A percentile compares a stretch with the other conserved stretches of the same genome.
Conservation (phyloP, 495 filamentous ascomycete genomes). For the Penicillium dipodomyicola region DNA sequence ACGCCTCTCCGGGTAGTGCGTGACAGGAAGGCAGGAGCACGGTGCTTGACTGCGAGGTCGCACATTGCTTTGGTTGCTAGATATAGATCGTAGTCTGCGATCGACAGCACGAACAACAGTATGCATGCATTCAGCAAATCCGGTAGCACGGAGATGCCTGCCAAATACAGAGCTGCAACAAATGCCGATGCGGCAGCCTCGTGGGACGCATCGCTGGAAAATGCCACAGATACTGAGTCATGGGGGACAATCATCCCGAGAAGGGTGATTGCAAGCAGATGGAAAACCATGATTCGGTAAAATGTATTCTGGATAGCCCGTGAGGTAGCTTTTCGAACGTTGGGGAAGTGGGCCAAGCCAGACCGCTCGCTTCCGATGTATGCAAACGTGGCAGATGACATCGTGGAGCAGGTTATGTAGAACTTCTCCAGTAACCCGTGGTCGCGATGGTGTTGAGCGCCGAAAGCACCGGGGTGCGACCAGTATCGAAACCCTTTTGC, state of each 20-base stretch:
- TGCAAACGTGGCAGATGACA: constrained; percentile 75
- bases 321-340: constrained; percentile 69
- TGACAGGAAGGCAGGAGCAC: constrained; percentile 67
- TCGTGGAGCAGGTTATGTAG: constrained; percentile 66
- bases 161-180: constrained; percentile 54
- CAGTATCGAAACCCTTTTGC: constrained; percentile 72
- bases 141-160: constrained; percentile 50
- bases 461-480: constrained; percentile 44
- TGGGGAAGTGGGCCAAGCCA: constrained; percentile 65
- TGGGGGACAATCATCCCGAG: constrained; percentile 57
- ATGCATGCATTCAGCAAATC: constrained; percentile 62
- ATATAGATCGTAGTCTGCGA: constrained; percentile 61
- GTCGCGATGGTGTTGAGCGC: constrained; percentile 10
- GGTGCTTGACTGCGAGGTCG: constrained; percentile 65
- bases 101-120: constrained; percentile 71
- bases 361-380: constrained; percentile 83
- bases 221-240: constrained; percentile 45
- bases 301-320: constrained; percentile 73
- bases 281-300: constrained; percentile 79
- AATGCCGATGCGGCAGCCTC: constrained; percentile 55
- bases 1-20: constrained; percentile 67
- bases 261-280: constrained; percentile 51
- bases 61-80: constrained; percentile 72
- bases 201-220: constrained; percentile 21
- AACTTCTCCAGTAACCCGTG: constrained; percentile 43